phyloP scores from a whole-genome alignment of 352 stramenopile genomes.

The Phytophthora litchii region DNA sequence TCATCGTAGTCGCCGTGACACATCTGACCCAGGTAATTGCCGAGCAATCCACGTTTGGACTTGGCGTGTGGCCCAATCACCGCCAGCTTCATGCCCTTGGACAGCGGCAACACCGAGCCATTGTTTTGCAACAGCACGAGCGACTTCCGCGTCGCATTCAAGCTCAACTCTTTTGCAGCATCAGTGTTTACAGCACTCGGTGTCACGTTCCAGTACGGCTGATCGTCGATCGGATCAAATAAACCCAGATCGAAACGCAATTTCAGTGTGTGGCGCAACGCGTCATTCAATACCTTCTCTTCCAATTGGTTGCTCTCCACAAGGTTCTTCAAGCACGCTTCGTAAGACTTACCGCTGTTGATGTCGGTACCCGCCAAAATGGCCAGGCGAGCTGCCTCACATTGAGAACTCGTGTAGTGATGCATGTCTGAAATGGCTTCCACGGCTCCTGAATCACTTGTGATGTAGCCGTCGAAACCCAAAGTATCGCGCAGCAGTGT shows the following conservation, averaged over 20 bases:
- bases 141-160: constrained; percentile 74
- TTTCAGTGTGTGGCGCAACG: constrained; percentile 65
- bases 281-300: constrained; percentile 57
- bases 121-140: constrained; percentile 94
- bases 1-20: constrained; percentile 59
- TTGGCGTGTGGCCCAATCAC: constrained; percentile 82
- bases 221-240: constrained; percentile 85
- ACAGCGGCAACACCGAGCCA: constrained; percentile 61
- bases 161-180: constrained; percentile 54
- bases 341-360: constrained; percentile 83
- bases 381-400: constrained; percentile 52
- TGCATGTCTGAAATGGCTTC: constrained; percentile 73
- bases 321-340: constrained; percentile 66
- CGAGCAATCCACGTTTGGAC: constrained; percentile 55
- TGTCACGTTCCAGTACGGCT: constrained; percentile 73
- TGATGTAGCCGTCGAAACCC: constrained; percentile 93
- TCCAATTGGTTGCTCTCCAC: constrained; percentile 48
- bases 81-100: constrained; percentile 45
- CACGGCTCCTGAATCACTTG: constrained; percentile 92
- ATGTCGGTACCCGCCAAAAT: constrained; percentile 82
- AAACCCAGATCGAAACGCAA: constrained; percentile 91
- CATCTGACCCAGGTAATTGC: constrained; percentile 81
- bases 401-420: constrained; percentile 72
- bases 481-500: constrained; percentile 73
- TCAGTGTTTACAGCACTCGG: constrained; percentile 72